Conservation (phyloP, 176 grass and related monocot species). For the Cenchrus fungigraminus region DNA sequence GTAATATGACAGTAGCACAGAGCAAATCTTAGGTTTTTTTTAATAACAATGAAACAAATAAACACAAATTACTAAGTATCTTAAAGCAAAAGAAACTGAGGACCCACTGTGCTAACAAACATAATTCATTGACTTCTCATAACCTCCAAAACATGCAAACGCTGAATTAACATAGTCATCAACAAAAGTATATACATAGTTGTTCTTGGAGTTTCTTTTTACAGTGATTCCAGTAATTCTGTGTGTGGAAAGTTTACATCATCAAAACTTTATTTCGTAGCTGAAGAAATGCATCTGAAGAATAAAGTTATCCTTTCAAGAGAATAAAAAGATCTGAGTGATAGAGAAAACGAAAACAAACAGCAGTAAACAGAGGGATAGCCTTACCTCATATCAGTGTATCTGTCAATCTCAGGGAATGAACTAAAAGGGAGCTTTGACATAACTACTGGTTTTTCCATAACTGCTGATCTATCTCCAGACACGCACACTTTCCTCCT, state of each 20-base stretch:
- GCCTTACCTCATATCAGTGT: slow-evolving; percentile 50
- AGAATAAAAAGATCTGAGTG: background rate
- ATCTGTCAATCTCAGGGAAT: slow-evolving; percentile 56
- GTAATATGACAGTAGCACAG: slow-evolving; percentile 1
- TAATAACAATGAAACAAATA: slow-evolving; percentile 10
- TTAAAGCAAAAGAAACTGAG: slow-evolving; percentile 24
- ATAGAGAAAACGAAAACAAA: background rate
- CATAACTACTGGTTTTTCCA: slow-evolving; percentile 11
- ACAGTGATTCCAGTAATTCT: slow-evolving; percentile 9
- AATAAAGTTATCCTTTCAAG: background rate
- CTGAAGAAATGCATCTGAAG: slow-evolving; percentile 24
- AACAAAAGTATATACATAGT: background rate
- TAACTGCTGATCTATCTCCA: slow-evolving; percentile 33
- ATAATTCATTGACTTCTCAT: background rate
- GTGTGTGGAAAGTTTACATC: background rate
- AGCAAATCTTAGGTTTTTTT: background rate
- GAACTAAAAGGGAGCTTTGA: slow-evolving; percentile 37
- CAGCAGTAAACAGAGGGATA: slow-evolving; percentile 9
- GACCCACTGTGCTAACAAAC: background rate
- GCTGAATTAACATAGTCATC: slow-evolving; percentile 7
- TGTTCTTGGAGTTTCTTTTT: slow-evolving; percentile 1
- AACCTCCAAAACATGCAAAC: background rate
- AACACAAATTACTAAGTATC: background rate
- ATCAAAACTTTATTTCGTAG: background rate
- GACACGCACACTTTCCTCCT: slow-evolving; percentile 35